phyloP scores from a whole-genome alignment of 148 eudicot genomes.

The Camellia sinensis region DNA sequence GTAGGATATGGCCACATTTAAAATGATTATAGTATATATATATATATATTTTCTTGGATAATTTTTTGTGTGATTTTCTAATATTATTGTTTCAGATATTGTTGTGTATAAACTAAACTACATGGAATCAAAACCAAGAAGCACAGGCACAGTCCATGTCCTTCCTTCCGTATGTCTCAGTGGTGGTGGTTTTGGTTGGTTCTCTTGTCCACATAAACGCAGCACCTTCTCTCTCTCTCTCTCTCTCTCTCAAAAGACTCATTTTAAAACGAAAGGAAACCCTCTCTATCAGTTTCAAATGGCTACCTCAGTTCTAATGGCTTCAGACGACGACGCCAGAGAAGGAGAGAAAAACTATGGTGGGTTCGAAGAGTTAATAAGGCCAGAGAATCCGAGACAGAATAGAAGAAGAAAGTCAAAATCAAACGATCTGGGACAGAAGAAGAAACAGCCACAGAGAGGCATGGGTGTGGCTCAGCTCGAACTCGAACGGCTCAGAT shows the following conservation, averaged over 20 bases:
- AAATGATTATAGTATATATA: no score
- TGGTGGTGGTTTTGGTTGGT: slow-evolving; percentile 17
- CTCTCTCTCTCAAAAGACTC: slow-evolving; percentile 3
- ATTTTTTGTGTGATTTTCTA: no score
- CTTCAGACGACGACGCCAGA: neutral
- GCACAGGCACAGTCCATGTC: slow-evolving; percentile 7
- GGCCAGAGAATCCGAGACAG: slow-evolving; percentile 1
- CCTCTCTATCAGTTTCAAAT: neutral
- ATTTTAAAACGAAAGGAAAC: no score
- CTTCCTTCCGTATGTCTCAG: slow-evolving; percentile 26
- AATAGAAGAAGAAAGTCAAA: slow-evolving; percentile 29
- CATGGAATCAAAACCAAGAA: slow-evolving; percentile 13
- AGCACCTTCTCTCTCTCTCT: neutral
- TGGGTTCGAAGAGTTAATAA: neutral
- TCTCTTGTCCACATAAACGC: neutral
- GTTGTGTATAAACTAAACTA: neutral
- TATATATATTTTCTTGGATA: no score
- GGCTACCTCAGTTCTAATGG: slow-evolving; percentile 27
- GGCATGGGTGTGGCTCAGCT: slow-evolving; percentile 80
- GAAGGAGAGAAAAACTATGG: neutral
- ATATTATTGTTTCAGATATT: no score
- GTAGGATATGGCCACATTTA: no score
- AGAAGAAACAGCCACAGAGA: slow-evolving; percentile 43
- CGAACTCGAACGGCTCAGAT: slow-evolving; percentile 39
- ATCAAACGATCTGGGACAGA: slow-evolving; percentile 15